These are phyloP conservation scores for Salix arbutifolia DNA, from an alignment of 345 rosid genomes.

Conservation along the genomic window DNA sequence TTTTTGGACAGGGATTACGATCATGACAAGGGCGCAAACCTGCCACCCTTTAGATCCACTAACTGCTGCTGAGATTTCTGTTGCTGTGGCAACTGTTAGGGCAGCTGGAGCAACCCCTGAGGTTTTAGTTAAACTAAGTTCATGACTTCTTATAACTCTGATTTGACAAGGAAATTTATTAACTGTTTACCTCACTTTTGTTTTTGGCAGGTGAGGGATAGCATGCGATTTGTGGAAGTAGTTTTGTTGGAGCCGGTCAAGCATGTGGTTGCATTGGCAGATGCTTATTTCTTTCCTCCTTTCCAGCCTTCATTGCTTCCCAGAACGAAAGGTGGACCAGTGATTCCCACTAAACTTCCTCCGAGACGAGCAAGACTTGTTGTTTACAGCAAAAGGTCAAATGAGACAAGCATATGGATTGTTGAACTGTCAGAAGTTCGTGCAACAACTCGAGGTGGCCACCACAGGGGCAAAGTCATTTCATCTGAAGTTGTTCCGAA, in stretches of 20 bases:
- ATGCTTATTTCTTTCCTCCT: slow-evolving; percentile 94
- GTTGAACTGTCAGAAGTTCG: slow-evolving; percentile 86
- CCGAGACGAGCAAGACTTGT: slow-evolving; percentile 79
- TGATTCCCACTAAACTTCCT: slow-evolving; percentile 82
- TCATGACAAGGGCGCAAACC: slow-evolving; percentile 66
- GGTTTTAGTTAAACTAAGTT: slow-evolving; percentile 32
- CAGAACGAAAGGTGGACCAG: slow-evolving; percentile 78
- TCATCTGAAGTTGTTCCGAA: slow-evolving; percentile 69
- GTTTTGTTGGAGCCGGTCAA: slow-evolving; percentile 74
- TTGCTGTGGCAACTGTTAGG: slow-evolving; percentile 87
- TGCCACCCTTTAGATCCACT: slow-evolving; percentile 86
- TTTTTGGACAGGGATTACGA: slow-evolving; percentile 42
- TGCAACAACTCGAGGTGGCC: slow-evolving; percentile 88
- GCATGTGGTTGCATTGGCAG: slow-evolving; percentile 79
- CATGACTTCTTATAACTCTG: background rate
- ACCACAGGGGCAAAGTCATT: slow-evolving; percentile 85
- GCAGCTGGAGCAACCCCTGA: slow-evolving; percentile 93
- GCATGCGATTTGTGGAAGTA: slow-evolving; percentile 91
- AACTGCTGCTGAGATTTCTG: slow-evolving; percentile 78
- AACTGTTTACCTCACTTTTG: slow-evolving; percentile 10
- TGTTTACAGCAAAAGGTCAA: slow-evolving; percentile 76
- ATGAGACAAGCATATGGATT: slow-evolving; percentile 79
- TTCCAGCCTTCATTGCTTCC: slow-evolving; percentile 91
- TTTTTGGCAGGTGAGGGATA: slow-evolving; percentile 63
- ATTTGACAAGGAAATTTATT: background rate